phyloP scores from a whole-genome alignment of 2,329 filamentous ascomycete genomes.

The Furcasterigmium furcatum region DNA sequence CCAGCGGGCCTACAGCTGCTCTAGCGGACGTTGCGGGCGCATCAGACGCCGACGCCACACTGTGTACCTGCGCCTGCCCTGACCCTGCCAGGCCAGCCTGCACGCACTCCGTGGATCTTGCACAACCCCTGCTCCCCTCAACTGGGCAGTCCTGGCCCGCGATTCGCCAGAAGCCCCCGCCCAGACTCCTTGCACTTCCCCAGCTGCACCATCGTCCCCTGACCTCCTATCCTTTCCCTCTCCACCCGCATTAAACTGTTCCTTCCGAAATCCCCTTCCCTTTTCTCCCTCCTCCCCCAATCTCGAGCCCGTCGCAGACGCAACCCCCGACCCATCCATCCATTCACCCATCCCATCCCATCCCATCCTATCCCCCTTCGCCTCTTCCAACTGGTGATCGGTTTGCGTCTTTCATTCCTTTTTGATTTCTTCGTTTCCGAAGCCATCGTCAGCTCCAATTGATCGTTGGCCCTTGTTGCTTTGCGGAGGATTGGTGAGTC shows the following conservation, averaged over 20 bases:
- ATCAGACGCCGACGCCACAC: no score
- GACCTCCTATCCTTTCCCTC: constrained; percentile 11
- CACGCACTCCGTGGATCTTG: not conserved
- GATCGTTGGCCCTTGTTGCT: not conserved
- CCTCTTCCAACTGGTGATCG: constrained; percentile 2
- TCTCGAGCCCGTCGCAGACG: constrained; percentile 12
- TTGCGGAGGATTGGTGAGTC: constrained; percentile 1
- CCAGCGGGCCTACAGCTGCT: no score
- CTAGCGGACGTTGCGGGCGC: no score
- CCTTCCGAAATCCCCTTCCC: constrained; percentile 14
- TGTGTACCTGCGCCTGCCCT: no score
- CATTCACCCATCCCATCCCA: no score
- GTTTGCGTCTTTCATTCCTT: constrained; percentile 12
- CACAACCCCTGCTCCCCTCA: not conserved
- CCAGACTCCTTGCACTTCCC: not conserved
- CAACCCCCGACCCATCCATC: constrained; percentile 6
- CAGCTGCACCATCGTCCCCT: constrained; percentile 2
- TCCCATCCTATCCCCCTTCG: constrained; percentile 10
- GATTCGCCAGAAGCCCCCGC: not conserved
- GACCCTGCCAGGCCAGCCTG: no score
- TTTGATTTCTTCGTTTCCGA: constrained; percentile 12
- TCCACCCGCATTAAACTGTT: constrained; percentile 15
- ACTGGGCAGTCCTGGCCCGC: not conserved
- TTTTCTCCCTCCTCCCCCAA: constrained; percentile 12
- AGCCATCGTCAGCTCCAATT: constrained; percentile 8